A percentile compares a stretch with the other conserved stretches of the same genome.
phyloP scores from a whole-genome alignment of 2,329 filamentous ascomycete species.

The Ophidiomyces ophidiicola region DNA sequence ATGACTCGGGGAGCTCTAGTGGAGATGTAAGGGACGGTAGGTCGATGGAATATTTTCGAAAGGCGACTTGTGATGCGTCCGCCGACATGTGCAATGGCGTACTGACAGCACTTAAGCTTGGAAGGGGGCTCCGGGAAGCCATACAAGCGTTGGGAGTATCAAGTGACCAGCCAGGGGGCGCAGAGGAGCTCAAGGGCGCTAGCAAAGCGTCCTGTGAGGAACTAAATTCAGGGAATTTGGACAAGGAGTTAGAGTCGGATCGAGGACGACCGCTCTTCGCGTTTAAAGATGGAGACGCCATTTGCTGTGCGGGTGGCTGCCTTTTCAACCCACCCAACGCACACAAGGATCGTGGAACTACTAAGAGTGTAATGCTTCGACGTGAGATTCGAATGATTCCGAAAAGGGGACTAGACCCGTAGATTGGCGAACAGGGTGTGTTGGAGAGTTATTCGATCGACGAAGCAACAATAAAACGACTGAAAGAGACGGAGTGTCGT shows the following conservation, averaged over 20 bases:
- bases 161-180: conserved; percentile 23
- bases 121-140: neutral
- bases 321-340: neutral
- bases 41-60: conserved; percentile 18
- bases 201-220: conserved; percentile 26
- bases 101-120: conserved; percentile 7
- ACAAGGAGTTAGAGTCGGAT: conserved; percentile 27
- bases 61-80: conserved; percentile 23
- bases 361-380: too few relatives aligned
- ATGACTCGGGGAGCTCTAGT: conserved; percentile 63
- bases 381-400: too few relatives aligned
- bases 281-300: conserved; percentile 28
- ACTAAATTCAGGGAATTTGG: conserved; percentile 23
- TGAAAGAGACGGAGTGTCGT: conserved; percentile 16
- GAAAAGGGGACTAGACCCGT: conserved; percentile 1
- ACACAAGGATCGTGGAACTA: neutral
- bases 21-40: conserved; percentile 26
- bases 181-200: conserved; percentile 19
- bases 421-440: neutral
- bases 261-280: conserved; percentile 27
- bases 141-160: conserved; percentile 22
- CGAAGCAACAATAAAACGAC: neutral
- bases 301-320: conserved; percentile 13
- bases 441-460: neutral
- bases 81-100: conserved; percentile 27